Percentiles rank a stretch among this genome's conserved stretches.
Conservation (phyloP, 495 filamentous ascomycete genomes). For the Neurospora sp. region DNA sequence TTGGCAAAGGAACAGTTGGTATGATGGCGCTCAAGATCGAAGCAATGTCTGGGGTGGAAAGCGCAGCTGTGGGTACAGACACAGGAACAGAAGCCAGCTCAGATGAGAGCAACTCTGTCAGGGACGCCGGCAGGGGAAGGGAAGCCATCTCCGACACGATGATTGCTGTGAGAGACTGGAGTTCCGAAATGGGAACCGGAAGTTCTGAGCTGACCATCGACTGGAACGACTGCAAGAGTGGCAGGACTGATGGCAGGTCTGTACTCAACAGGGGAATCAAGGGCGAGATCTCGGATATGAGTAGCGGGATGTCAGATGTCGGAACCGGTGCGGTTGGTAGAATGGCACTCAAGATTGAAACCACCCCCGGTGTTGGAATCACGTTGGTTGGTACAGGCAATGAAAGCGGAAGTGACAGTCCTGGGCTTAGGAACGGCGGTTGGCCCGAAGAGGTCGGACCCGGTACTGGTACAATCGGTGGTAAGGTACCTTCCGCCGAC, state of each 20-base stretch:
- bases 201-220: constrained; percentile 8
- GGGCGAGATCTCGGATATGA: constrained; percentile 6
- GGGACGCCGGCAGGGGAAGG: constrained; percentile 1
- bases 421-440: background rate
- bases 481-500: background rate
- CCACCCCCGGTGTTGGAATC: background rate
- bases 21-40: background rate
- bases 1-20: background rate
- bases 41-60: background rate
- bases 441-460: background rate
- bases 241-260: constrained; percentile 1
- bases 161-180: constrained; percentile 1
- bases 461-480: background rate
- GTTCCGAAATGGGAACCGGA: background rate
- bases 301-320: background rate
- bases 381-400: constrained; percentile 2
- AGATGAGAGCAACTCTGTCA: background rate
- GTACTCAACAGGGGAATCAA: constrained; percentile 1
- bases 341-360: constrained; percentile 1
- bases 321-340: constrained; percentile 1
- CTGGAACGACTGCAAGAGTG: constrained; percentile 4
- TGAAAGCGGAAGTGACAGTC: constrained; percentile 1
- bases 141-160: constrained; percentile 3
- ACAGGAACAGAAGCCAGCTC: background rate
- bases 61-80: background rate